A percentile compares a stretch with the other conserved stretches of the same genome.
Evolutionary conservation across 2,329 filamentous ascomycete genomes (phyloP).

Genomic region (Didymella glomerata): DNA sequence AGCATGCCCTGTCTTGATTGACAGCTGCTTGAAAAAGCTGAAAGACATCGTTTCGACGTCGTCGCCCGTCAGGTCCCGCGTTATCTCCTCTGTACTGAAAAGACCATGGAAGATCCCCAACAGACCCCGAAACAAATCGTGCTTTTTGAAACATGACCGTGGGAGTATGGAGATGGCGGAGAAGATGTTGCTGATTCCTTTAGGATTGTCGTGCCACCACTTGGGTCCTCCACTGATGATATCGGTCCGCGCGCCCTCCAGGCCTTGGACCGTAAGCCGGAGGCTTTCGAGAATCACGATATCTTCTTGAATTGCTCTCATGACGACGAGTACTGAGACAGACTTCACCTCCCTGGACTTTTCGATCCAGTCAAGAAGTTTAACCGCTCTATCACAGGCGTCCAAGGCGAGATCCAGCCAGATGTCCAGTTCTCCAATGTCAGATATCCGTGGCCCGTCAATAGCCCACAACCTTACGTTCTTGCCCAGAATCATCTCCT

Average conservation of each 20-base stretch:
- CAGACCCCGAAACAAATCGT: background rate
- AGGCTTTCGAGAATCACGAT: background rate
- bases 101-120: background rate
- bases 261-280: background rate
- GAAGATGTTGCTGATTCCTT: slow-evolving; percentile 3
- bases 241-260: background rate
- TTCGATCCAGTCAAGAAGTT: background rate
- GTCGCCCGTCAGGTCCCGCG: background rate
- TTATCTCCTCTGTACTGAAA: background rate
- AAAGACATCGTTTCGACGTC: background rate
- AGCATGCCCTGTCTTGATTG: background rate
- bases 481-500: slow-evolving; percentile 1
- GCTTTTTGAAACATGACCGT: background rate
- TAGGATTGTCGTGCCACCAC: background rate
- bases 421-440: background rate
- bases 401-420: background rate
- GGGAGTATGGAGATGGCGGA: background rate
- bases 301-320: background rate
- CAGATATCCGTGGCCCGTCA: background rate
- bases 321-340: background rate
- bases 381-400: background rate
- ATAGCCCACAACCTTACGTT: background rate
- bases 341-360: background rate
- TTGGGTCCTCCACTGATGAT: background rate
- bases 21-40: slow-evolving; percentile 1